Evolutionary conservation across 257 asterid species (phyloP).

Genomic region (Solanum ossicruentum): DNA sequence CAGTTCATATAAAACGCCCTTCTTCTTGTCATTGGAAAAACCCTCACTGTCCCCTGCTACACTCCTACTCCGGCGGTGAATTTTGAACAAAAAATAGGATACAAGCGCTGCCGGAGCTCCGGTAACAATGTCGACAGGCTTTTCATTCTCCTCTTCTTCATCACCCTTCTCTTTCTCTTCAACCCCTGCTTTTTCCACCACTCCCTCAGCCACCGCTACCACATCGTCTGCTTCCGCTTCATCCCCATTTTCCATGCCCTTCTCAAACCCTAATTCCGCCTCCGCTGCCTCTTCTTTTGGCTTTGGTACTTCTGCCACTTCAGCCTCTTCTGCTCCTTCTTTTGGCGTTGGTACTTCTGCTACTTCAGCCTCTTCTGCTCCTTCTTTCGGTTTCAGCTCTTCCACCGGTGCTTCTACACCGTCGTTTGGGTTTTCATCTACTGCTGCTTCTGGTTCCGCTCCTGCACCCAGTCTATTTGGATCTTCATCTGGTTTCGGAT

Average conservation of each 20-base stretch:
- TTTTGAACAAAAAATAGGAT: neutral
- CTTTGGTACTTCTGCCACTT: slow-evolving; percentile 9
- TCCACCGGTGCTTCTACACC: slow-evolving; percentile 8
- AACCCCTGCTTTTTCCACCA: neutral
- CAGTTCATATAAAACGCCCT: neutral
- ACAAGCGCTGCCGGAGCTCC: neutral
- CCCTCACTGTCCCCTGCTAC: neutral
- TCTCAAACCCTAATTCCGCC: slow-evolving; percentile 8
- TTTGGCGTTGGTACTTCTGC: slow-evolving; percentile 1
- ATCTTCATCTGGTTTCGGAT: slow-evolving; percentile 13
- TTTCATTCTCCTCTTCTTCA: slow-evolving; percentile 23
- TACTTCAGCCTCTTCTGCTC: neutral
- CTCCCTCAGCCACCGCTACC: neutral
- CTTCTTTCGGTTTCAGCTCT: slow-evolving; percentile 5
- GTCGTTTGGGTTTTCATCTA: slow-evolving; percentile 19
- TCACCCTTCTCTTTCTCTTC: neutral
- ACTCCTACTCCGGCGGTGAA: neutral
- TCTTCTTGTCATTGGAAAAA: neutral
- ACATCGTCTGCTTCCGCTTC: neutral
- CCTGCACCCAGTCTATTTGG: slow-evolving; percentile 23
- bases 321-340: slow-evolving; percentile 12
- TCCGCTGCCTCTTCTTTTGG: slow-evolving; percentile 30
- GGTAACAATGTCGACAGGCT: slow-evolving; percentile 33
- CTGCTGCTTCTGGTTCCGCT: slow-evolving; percentile 22
- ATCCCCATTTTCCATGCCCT: slow-evolving; percentile 5